Base-by-base conservation (phyloP, 768 basidiomycete species). In the Pleurotus tuoliensis region DNA sequence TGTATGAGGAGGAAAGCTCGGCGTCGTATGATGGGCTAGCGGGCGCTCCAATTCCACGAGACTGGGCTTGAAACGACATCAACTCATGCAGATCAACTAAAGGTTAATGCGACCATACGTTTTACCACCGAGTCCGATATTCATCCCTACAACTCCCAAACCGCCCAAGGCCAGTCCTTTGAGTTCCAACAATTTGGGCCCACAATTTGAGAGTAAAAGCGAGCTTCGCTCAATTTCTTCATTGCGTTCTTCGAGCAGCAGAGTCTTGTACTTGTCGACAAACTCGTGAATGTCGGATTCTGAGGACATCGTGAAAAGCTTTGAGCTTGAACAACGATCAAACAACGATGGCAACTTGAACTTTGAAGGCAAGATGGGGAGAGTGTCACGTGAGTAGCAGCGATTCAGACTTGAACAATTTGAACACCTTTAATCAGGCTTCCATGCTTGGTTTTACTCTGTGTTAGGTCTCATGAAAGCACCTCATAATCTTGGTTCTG, bases 81-180 rank as follows among this genome's bases (percentile, higher is more conserved):
- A 59, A 60, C 60, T 55, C 45, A 39, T n/a, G 30, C 39, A 44
- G 40, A 56, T 49, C 53, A 46, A 20, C 40, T 46, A 24, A 22
- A 56, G 27, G 3, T n/a, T 27, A 30, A 20, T 12, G 57, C 30
- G 30, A 34, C 47, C 71, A 66, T 68, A 96, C 94, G 86, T 94
- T 75, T 94, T 95, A 24, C 94, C 95, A 24, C 94, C 95, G 3
- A 98, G 79, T 2, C 95, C 96, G 15, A 97, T 80, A 50, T 81
- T 85, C n/a, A 94, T 77, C 22, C 80, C 77, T 1, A 82, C 77
- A 1, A 92, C 73, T 1, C 90, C 84, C 4, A 98, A 75, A 45
- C 87, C 87, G 25, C 81, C 81, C 1, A 97, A 68, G 0, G 92
- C 87, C 8, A 98, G 75, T 3, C 95, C 95, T 56, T 88, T 87